Base-by-base conservation (phyloP, 2,329 filamentous ascomycete species). In the Stenocarpella maydis region DNA sequence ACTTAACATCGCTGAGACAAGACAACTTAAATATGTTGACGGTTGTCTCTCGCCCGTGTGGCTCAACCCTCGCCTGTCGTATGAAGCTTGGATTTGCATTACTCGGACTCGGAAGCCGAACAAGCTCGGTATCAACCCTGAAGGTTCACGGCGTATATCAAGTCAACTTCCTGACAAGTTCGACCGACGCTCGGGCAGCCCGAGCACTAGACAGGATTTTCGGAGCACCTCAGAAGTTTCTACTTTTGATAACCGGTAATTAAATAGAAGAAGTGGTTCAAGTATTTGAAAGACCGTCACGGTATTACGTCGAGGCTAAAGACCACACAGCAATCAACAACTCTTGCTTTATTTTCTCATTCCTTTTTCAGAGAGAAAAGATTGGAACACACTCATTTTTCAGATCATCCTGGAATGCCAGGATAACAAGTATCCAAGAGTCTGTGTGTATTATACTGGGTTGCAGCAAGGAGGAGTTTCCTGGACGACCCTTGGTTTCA, bases 131-230 rank as follows among this genome's bases (percentile, higher is more conserved):
- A 14, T 37, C 43, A 49, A 63, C 14, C 2, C 1, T 34, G 55
- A 61, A 61, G 55, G 55, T 61, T 61, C 58, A 24, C 41, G 41
- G 24, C 41, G 34, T 49, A 43, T 49, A 37, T 63, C 43, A 49
- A 47, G 43, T 37, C 43, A 34, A 34, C 2, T 45, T 24, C 4
- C 3, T 31, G 41, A 39, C 26, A 47, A 49, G 28, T 24, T 63
- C 19, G 5, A 43, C 28, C 34, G 26, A 63, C n/a, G 39, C 58
- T 61, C 41, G 6, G 55, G 41, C 41, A 61, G 26, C 1, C 26
- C 39, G 41, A 61, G 41, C 55, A 28, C 19, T 2, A 24, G 19
- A 41, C 2, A 9, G n/a, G 4, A 1, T 12, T 4, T 19, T 6
- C n/a, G 6, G 7, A 17, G 14, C 1, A 2, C 31, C 19, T 39